Evolutionary conservation across 768 basidiomycete species (phyloP).

Genomic region (Boletus fagicola): DNA sequence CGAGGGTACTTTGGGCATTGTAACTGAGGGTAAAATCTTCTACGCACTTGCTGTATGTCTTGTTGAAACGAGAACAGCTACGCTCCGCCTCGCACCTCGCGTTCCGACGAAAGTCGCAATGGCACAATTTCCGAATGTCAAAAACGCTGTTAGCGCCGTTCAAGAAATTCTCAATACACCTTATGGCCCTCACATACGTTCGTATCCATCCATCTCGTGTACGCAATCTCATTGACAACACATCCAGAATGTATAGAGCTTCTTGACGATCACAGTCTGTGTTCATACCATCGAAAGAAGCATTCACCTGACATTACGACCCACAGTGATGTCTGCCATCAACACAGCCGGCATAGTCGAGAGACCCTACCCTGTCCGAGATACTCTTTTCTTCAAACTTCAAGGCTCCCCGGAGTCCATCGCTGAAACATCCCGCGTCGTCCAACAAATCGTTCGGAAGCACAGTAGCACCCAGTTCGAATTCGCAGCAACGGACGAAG

Average conservation of each 20-base stretch:
- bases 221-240: neutral
- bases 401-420: conserved; percentile 70
- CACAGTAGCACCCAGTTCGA: conserved; percentile 69
- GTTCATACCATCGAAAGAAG: neutral
- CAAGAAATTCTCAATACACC: conserved; percentile 73
- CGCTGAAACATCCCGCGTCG: conserved; percentile 52
- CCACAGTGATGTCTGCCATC: conserved; percentile 72
- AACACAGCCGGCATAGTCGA: conserved; percentile 63
- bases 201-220: conserved; percentile 23
- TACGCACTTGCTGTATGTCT: neutral
- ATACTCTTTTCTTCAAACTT: conserved; percentile 90
- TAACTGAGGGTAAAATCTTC: conserved; percentile 65
- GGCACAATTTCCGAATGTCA: conserved; percentile 80
- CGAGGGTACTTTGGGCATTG: conserved; percentile 85
- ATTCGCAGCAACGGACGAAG: conserved; percentile 71
- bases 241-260: conserved; percentile 81
- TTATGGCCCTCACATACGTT: conserved; percentile 72
- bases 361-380: conserved; percentile 61
- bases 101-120: conserved; percentile 86
- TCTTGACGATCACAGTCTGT: conserved; percentile 69
- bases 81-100: conserved; percentile 75
- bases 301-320: neutral
- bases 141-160: conserved; percentile 75
- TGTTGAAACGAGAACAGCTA: conserved; percentile 46
- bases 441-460: conserved; percentile 60